phyloP scores from a whole-genome alignment of 345 rosid genomes.

The Hibiscus tridactylites region DNA sequence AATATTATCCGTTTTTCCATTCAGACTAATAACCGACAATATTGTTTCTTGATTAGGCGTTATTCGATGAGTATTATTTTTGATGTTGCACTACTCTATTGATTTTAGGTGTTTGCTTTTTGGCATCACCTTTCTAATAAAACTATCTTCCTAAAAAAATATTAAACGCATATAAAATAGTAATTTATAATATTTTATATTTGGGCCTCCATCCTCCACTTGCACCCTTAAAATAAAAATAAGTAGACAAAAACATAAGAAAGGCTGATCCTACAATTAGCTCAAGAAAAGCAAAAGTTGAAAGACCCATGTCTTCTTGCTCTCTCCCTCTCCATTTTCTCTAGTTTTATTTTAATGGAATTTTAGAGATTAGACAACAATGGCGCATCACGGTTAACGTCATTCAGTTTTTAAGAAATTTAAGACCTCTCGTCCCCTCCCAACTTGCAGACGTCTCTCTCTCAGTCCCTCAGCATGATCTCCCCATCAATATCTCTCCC shows the following conservation, averaged over 20 bases:
- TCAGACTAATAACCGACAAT: too few species aligned
- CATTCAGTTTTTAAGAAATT: constrained; percentile 14
- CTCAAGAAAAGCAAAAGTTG: constrained; percentile 1
- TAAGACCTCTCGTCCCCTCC: constrained; percentile 18
- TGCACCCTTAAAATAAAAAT: background rate
- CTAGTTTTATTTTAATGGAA: background rate
- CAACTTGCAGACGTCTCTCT: constrained; percentile 52
- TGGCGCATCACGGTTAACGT: constrained; percentile 31
- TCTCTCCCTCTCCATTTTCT: background rate
- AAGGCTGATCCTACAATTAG: background rate
- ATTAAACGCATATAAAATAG: too few species aligned
- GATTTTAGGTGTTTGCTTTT: too few species aligned
- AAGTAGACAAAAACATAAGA: background rate
- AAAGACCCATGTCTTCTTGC: constrained; percentile 9
- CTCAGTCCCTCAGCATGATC: constrained; percentile 26
- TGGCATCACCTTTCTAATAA: too few species aligned
- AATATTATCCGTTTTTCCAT: too few species aligned
- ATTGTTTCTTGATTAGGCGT: too few species aligned
- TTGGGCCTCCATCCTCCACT: background rate
- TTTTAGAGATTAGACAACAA: background rate
- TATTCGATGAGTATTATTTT: too few species aligned
- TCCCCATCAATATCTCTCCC: background rate
- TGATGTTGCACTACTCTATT: too few species aligned
- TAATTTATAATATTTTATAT: background rate
- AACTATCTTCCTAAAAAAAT: too few species aligned